A percentile compares a stretch with the other conserved stretches of the same genome.
These are phyloP conservation scores for Pyrenochaeta sp. DNA, from an alignment of 2,329 filamentous ascomycete species.

Conservation along the genomic window DNA sequence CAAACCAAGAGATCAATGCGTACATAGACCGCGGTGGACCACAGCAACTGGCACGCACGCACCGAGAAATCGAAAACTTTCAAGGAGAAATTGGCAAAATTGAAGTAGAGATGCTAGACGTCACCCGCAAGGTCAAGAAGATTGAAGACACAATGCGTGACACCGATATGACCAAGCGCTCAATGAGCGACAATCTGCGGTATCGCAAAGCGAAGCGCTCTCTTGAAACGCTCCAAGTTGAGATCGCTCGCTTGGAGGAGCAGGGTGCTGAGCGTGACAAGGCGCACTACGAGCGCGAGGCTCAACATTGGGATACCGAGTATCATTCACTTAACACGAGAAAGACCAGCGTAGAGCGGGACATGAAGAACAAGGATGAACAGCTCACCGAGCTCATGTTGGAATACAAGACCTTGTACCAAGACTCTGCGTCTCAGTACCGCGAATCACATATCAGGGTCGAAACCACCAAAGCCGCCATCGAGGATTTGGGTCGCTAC, in stretches of 20 bases:
- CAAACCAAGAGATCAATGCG: conserved; percentile 78
- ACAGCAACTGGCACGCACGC: conserved; percentile 72
- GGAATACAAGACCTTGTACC: conserved; percentile 88
- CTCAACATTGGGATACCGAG: conserved; percentile 69
- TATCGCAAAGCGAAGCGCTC: conserved; percentile 78
- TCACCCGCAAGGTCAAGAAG: conserved; percentile 76
- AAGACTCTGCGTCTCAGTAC: conserved; percentile 79
- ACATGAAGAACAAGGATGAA: conserved; percentile 84
- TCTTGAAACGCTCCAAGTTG: conserved; percentile 70
- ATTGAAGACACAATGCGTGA: conserved; percentile 79
- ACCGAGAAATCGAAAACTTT: conserved; percentile 71
- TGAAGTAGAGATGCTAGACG: conserved; percentile 71
- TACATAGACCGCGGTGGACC: conserved; percentile 81
- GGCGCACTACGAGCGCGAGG: conserved; percentile 74
- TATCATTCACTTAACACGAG: conserved; percentile 75
- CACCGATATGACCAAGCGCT: conserved; percentile 82
- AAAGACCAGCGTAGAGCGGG: conserved; percentile 75
- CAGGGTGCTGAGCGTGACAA: conserved; percentile 86
- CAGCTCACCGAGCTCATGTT: conserved; percentile 74
- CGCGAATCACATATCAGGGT: conserved; percentile 89
- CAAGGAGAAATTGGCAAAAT: conserved; percentile 70
- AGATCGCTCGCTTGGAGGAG: conserved; percentile 77
- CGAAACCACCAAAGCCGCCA: conserved; percentile 88
- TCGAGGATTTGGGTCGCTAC: conserved; percentile 88
- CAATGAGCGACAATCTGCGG: conserved; percentile 86